A percentile compares a stretch with the other conserved stretches of the same genome.
Conservation (phyloP, 2,329 filamentous ascomycete genomes). For the Pyrenophora tritici-repentis region DNA sequence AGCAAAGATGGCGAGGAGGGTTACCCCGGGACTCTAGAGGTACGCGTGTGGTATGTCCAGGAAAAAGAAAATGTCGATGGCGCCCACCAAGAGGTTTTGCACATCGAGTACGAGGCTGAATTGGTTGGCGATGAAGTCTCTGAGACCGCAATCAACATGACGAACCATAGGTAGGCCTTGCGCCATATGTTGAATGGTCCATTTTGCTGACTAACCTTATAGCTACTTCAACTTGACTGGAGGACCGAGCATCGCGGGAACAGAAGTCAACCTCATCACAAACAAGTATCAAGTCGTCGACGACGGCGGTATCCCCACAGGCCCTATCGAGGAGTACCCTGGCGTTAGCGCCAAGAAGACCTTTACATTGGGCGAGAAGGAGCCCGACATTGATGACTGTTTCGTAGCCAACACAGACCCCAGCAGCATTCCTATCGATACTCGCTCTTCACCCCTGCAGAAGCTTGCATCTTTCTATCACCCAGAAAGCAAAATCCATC, state of each 20-base stretch:
- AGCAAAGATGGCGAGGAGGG: constrained; percentile 86
- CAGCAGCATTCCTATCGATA: constrained; percentile 56
- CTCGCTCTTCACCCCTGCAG: constrained; percentile 62
- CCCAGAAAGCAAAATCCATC: constrained; percentile 73
- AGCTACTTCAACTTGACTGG: constrained; percentile 72
- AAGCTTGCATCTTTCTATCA: constrained; percentile 75
- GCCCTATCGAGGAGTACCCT: constrained; percentile 67
- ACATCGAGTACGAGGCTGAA: constrained; percentile 88
- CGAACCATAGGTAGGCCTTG: constrained; percentile 79
- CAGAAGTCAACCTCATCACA: constrained; percentile 62
- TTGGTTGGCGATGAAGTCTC: constrained; percentile 73
- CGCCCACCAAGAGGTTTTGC: constrained; percentile 71
- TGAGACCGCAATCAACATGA: constrained; percentile 92
- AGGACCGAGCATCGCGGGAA: constrained; percentile 64
- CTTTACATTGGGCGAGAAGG: constrained; percentile 72
- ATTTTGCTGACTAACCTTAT: constrained; percentile 4
- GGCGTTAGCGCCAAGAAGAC: constrained; percentile 67
- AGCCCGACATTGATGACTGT: constrained; percentile 86
- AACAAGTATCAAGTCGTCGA: constrained; percentile 75
- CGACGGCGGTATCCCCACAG: constrained; percentile 72
- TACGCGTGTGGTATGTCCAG: constrained; percentile 77
- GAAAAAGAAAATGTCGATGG: constrained; percentile 68
- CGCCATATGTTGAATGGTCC: neutral
- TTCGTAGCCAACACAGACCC: constrained; percentile 76
- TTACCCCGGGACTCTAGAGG: constrained; percentile 83